Base-by-base conservation (phyloP, 108 stramenopile genomes). In the Fistulifera solaris region DNA sequence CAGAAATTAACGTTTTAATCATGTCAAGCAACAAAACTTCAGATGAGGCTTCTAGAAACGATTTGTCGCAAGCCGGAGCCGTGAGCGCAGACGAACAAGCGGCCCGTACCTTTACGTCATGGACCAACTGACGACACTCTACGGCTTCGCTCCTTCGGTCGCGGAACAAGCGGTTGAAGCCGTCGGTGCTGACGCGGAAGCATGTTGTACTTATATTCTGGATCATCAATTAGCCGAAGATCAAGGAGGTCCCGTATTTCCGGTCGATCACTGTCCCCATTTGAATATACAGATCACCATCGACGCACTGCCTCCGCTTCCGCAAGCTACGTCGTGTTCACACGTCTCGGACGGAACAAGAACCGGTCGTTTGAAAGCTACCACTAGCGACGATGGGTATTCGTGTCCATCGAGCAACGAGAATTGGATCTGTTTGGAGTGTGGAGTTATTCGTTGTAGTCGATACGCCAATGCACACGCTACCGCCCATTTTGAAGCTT, bases 391-490 rank as follows among this genome's bases (percentile, higher is more conserved):
- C 2, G 39, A 44, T 41, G 54, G 61, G n/a, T 35, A 35, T 35
- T 21, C 42, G 0, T 83, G 86, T 56, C 80, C 78, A 2, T 38
- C 27, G 14, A 35, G 6, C 6, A 65, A 67, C 18, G 83, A 83
- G 61, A 85, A 89, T 65, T 89, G 87, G 87, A 48, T 80, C 10
- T 89, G 87, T 51, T 53, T 85, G 38, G 42, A 67, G 28, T 85
- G 83, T 49, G 73, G 72, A 2, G 56, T 49, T 1, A 38, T 78
- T 13, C 72, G 75, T 40, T 89, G 87, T 54, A 77, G 78, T 16
- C 59, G 87, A 38, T 89, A 89, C 56, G 74, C 70, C 49, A 78
- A 83, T 66, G 81, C 77, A 14, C 87, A 89, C 66, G 73, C 75
- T 21, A 52, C 74, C 41, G 39, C 59, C 14, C 87, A 89, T 61